These are phyloP conservation scores for Petunia axillaris DNA, from an alignment of 257 asterid genomes.

Conservation along the genomic window DNA sequence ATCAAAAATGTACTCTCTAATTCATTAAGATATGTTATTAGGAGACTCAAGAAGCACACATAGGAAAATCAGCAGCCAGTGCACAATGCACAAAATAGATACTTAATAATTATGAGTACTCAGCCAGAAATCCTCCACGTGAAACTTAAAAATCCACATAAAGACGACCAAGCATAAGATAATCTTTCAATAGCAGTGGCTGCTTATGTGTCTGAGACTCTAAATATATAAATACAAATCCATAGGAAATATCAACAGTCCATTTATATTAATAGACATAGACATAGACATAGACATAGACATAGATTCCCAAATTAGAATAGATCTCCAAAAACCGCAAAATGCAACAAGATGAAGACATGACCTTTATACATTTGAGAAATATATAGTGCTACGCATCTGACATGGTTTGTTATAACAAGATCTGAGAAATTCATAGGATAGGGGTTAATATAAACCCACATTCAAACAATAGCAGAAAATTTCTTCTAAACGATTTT, in stretches of 20 bases:
- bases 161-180: slow-evolving; percentile 14
- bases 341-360: slow-evolving; percentile 12
- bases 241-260: neutral
- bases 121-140: neutral
- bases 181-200: neutral
- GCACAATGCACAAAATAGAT: slow-evolving; percentile 6
- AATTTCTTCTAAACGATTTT: neutral
- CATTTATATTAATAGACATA: neutral
- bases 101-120: neutral
- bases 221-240: neutral
- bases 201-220: neutral
- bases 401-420: neutral
- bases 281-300: neutral
- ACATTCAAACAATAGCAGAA: neutral
- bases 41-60: neutral
- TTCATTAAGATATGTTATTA: neutral
- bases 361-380: neutral
- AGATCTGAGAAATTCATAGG: neutral
- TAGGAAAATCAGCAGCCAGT: neutral
- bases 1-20: slow-evolving; percentile 11
- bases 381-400: neutral
- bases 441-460: neutral
- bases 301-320: neutral
- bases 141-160: neutral
- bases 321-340: neutral